Base-by-base conservation (phyloP, 1,284 basidiomycete genomes). In the Gomphus sp. region DNA sequence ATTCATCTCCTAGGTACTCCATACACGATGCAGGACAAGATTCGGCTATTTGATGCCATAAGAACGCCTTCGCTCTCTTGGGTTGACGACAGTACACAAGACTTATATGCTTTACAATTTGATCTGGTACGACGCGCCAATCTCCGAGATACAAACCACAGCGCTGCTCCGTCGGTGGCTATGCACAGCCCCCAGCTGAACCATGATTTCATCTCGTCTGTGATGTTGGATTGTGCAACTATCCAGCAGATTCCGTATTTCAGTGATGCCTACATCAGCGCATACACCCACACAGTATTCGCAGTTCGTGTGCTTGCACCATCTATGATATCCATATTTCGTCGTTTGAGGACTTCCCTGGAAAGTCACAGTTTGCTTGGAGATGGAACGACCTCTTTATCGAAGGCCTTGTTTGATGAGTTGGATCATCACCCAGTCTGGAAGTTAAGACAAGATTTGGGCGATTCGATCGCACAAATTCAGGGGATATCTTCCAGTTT, bases 1-100 rank as follows among this genome's bases (percentile, higher is more conserved):
- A 80, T 99, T 41, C 80, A 79, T 31, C 66, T 90, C 39, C 61
- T 76, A 14, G 58, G 67, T 11, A 57, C 61, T 41, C 67, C 31
- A 9, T 22, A 71, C 55, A 68, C 68, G 22, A 63, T 70, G 9
- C 79, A 85, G 62, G 87, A 88, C 62, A 37, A 51, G 8, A 55
- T 56, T 11, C 48, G 52, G 22, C 37, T 62, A 25, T 49, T 58
- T 11, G 36, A 49, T 33, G 31, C 56, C 22, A 49, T 47, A 7
- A 49, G 61, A 11, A 28, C 25, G 22, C 57, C 39, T n/a, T 44
- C 48, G 44, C 8, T 53, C 7, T n/a, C 33, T 12, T n/a, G n/a
- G 10, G 28, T 39, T 41, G 45, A 34, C 9, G 25, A 22, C 14
- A 36, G 18, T 37, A 31, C 44, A 6, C 52, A 48, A 25, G 58